Evolutionary conservation across 129 eudicot species (phyloP), one percentile per base, ranked within the genome.

Genomic region (Sambucus nigra): DNA sequence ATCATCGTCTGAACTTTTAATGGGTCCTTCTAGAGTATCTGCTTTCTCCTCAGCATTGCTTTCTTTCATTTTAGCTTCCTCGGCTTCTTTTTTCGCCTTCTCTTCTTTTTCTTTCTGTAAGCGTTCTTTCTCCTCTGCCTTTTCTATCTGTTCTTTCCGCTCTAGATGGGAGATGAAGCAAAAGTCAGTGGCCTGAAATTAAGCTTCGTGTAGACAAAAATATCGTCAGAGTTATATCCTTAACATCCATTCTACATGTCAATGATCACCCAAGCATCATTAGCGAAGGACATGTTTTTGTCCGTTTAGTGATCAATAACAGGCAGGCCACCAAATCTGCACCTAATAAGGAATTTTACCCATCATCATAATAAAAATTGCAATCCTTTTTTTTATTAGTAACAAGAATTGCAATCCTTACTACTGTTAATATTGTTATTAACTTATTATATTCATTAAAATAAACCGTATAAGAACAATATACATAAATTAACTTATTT

Each of bases 121-220:
- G 59, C 99, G 88, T 58, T 91, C 99, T 62, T 79, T 76, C 78
- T 85, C 99, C 74, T 91, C 94, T 38, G 80, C 94, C 69, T 82
- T 86, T 47, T 91, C 99, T 48, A 91, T 91, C 64, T 79, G 89
- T 53, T 91, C 99, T 61, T 91, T 91, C 58, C 79, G 91, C 16
- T 80, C 97, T 88, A 68, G 54, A 83, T 41, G 44, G 50, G 15
- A 65, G 22, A 51, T 47, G 31, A 59, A 32, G 28, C 42, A 63
- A 49, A 59, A 41, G 19, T 51, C 50, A 53, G 57, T 28, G 35
- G 29, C 23, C 20, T 25, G 23, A 41, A 45, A 18, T 19, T 59
- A 15, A 59, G 53, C 44, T 26, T 59, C n/a, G 32, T 18, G 9
- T 27, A 18, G 13, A 4, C 1, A 26, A n/a, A 41, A n/a, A 45